phyloP scores from a whole-genome alignment of 805 yeast species.

The Jamesozyma piceae region DNA sequence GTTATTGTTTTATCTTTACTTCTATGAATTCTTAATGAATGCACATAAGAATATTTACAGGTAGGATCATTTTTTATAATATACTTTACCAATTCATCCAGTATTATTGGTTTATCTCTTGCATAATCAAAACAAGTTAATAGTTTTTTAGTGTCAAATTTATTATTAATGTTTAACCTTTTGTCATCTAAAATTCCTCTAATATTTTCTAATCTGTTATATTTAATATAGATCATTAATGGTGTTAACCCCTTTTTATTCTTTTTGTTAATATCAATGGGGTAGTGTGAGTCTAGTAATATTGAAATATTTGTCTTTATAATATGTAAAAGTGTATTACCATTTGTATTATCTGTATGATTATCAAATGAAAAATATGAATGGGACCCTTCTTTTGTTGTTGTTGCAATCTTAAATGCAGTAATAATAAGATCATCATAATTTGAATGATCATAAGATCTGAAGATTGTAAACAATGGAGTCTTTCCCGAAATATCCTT shows the following conservation, averaged over 20 bases:
- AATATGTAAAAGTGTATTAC: constrained; percentile 71
- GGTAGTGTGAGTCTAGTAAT: constrained; percentile 24
- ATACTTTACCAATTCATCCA: constrained; percentile 12
- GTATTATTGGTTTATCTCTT: constrained; percentile 27
- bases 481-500: constrained; percentile 64
- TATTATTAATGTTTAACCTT: constrained; percentile 37
- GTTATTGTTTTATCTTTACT: constrained; percentile 4
- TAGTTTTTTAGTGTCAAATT: constrained; percentile 18
- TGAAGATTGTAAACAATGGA: constrained; percentile 65
- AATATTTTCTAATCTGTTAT: constrained; percentile 55
- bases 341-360: constrained; percentile 57
- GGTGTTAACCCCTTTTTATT: constrained; percentile 60
- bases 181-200: constrained; percentile 39
- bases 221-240: constrained; percentile 58
- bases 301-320: constrained; percentile 42
- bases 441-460: constrained; percentile 70
- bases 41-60: constrained; percentile 11
- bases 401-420: constrained; percentile 37
- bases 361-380: constrained; percentile 39
- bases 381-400: constrained; percentile 8
- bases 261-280: constrained; percentile 40
- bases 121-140: constrained; percentile 40
- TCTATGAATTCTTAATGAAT: constrained; percentile 15
- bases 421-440: constrained; percentile 42
- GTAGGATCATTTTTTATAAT: constrained; percentile 6